Evolutionary conservation across 345 rosid species (phyloP).

Genomic region (Limnanthes douglasii): DNA sequence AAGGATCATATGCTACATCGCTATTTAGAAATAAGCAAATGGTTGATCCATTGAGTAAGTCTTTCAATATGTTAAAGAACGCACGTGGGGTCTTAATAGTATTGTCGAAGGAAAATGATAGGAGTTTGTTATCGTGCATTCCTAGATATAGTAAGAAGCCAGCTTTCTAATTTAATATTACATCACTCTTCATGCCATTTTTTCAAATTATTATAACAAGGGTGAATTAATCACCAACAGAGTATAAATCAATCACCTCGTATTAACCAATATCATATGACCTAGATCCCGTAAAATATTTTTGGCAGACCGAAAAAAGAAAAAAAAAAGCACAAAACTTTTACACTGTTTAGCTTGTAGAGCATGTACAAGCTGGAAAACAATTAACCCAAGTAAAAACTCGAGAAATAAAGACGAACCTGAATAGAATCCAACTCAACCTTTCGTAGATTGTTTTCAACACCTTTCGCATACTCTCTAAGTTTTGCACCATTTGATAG

Average conservation of each 20-base stretch:
- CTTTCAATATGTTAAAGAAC: background rate
- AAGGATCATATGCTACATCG: too few species aligned
- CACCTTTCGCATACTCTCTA: slow-evolving; percentile 86
- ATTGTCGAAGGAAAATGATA: too few species aligned
- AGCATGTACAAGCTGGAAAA: background rate
- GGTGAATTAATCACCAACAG: background rate
- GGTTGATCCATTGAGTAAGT: background rate
- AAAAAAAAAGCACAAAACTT: background rate
- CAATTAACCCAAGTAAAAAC: background rate
- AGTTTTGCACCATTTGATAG: slow-evolving; percentile 69
- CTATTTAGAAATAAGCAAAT: background rate
- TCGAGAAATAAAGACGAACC: slow-evolving; percentile 23
- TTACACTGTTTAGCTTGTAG: background rate
- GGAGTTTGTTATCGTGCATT: background rate
- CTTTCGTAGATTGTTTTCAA: slow-evolving; percentile 83
- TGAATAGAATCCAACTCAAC: slow-evolving; percentile 89
- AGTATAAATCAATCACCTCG: background rate
- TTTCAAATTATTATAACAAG: background rate
- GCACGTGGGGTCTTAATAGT: too few species aligned
- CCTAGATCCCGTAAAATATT: background rate
- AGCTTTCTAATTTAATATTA: background rate
- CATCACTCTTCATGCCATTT: background rate
- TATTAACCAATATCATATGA: background rate
- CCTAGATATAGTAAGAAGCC: background rate
- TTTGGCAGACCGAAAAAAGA: background rate